Evolutionary conservation across 371 early-diverging fungal species (phyloP).

Genomic region (Haplosporangium sp.): DNA sequence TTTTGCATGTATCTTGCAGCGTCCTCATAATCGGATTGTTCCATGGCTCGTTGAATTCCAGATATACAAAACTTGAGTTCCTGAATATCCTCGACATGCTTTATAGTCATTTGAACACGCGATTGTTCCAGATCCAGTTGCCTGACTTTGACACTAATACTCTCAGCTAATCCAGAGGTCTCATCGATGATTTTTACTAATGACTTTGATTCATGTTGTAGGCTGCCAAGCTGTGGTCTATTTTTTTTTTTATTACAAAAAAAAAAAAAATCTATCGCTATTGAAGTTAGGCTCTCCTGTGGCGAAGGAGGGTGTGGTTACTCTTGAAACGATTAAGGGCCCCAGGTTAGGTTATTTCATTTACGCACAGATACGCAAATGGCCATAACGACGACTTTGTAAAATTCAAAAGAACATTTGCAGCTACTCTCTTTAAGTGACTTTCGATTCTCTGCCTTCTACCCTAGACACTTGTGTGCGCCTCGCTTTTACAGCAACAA

Average conservation of each 20-base stretch:
- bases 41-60: conserved; percentile 80
- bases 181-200: conserved; percentile 72
- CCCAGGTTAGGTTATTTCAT: conserved; percentile 2
- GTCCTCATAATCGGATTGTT: conserved; percentile 76
- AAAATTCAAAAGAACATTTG: background rate
- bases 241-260: background rate
- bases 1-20: conserved; percentile 80
- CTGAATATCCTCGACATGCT: conserved; percentile 80
- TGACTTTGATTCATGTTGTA: conserved; percentile 65
- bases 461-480: background rate
- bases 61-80: conserved; percentile 81
- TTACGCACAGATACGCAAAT: background rate
- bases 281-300: background rate
- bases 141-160: conserved; percentile 85
- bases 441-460: background rate
- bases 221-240: conserved; percentile 72
- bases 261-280: background rate
- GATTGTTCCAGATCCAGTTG: conserved; percentile 87
- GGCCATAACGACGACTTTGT: background rate
- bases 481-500: background rate
- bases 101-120: conserved; percentile 75
- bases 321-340: conserved; percentile 6
- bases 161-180: conserved; percentile 81
- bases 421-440: background rate
- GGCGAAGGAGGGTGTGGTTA: background rate